A percentile compares a stretch with the other conserved stretches of the same genome.
Evolutionary conservation across 1,139 yeast genomes (phyloP).

Genomic region (Diutina pseudorugosa): DNA sequence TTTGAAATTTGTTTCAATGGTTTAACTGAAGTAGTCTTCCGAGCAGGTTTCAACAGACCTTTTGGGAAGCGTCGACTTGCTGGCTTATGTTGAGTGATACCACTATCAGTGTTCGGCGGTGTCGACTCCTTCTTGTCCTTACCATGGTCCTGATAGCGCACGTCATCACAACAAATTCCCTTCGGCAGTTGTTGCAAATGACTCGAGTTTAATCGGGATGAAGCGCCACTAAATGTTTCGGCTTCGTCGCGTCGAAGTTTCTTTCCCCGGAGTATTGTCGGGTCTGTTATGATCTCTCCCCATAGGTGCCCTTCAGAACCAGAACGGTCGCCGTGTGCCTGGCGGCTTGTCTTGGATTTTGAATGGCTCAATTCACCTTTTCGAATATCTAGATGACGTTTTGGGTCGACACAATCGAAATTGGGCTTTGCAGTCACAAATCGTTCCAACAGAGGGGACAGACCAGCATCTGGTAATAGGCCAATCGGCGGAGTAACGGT

Average conservation of each 20-base stretch:
- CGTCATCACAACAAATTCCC: too few relatives aligned
- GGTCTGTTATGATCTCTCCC: not conserved
- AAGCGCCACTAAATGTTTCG: not conserved
- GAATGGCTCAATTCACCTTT: not conserved
- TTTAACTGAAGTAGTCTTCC: not conserved
- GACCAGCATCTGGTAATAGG: not conserved
- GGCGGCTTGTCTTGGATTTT: not conserved
- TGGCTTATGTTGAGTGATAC: not conserved
- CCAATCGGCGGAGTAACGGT: not conserved
- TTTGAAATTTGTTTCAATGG: not conserved
- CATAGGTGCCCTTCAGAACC: not conserved
- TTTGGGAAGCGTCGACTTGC: not conserved
- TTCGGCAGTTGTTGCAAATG: not conserved
- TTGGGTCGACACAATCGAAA: not conserved
- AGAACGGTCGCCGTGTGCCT: not conserved
- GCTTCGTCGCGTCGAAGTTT: not conserved
- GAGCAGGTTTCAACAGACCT: not conserved
- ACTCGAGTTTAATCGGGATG: not conserved
- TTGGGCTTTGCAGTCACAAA: constrained; percentile 1
- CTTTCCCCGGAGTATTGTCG: not conserved
- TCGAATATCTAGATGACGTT: not conserved
- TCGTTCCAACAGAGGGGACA: not conserved
- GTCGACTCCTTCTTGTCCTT: too few relatives aligned
- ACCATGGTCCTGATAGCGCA: not conserved
- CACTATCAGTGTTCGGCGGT: not conserved